These are phyloP conservation scores for Kentomonas sorsogonicus DNA, from an alignment of 208 protist genomes.

Conservation along the genomic window DNA sequence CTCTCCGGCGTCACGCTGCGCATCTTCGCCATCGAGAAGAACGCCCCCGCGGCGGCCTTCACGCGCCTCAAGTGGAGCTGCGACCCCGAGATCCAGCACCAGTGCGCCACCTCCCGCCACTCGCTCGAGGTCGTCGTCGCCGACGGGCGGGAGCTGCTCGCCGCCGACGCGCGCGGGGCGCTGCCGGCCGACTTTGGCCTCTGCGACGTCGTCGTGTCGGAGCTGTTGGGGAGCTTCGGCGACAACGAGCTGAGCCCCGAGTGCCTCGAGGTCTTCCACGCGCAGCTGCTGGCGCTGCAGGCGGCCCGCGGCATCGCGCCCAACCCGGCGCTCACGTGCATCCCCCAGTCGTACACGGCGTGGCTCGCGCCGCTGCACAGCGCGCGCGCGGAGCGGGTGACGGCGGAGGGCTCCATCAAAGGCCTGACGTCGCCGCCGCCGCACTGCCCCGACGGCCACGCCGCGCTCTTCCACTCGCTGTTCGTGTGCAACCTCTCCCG, in stretches of 20 bases:
- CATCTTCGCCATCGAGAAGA: slow-evolving; percentile 98
- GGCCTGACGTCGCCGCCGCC: slow-evolving; percentile 48
- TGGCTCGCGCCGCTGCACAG: slow-evolving; percentile 80
- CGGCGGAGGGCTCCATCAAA: slow-evolving; percentile 47
- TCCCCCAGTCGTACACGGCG: slow-evolving; percentile 73
- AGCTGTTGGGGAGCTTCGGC: slow-evolving; percentile 98
- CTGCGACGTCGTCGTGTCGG: slow-evolving; percentile 95
- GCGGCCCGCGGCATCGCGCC: slow-evolving; percentile 19
- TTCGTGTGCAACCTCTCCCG: slow-evolving; percentile 68
- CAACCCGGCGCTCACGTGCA: slow-evolving; percentile 53
- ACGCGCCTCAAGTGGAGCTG: slow-evolving; percentile 44
- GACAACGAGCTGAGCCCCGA: slow-evolving; percentile 99
- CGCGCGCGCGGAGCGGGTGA: slow-evolving; percentile 34
- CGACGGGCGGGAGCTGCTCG: slow-evolving; percentile 81
- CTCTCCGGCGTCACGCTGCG: slow-evolving; percentile 57
- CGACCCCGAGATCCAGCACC: slow-evolving; percentile 60
- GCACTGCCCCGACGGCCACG: slow-evolving; percentile 42
- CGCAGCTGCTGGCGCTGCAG: slow-evolving; percentile 54
- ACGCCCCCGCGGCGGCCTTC: slow-evolving; percentile 93
- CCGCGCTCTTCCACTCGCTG: slow-evolving; percentile 58
- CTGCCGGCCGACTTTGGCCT: slow-evolving; percentile 63
- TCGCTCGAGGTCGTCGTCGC: slow-evolving; percentile 85
- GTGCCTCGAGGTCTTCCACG: slow-evolving; percentile 95
- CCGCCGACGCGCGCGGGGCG: slow-evolving; percentile 10
- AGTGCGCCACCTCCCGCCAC: slow-evolving; percentile 65